Evolutionary conservation across 2,329 filamentous ascomycete species (phyloP).

Genomic region (Ceratocystis lukuohia): DNA sequence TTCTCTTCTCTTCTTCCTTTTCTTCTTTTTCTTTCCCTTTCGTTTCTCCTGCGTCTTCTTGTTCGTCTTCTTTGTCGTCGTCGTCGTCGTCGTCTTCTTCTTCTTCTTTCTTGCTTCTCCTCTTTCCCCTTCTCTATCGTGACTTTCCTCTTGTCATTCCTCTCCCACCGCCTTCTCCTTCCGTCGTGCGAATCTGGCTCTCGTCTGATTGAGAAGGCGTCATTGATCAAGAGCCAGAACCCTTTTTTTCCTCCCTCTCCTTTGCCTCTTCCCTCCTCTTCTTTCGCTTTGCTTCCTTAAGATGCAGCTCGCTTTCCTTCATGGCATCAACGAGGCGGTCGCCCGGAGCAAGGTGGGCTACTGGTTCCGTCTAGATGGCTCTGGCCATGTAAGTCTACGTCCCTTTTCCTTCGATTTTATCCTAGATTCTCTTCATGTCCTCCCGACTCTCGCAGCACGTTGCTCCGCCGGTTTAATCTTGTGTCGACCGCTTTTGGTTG

Average conservation of each 20-base stretch:
- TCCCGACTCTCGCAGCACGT: neutral
- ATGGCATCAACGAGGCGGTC: slow-evolving; percentile 42
- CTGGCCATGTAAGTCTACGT: slow-evolving; percentile 54
- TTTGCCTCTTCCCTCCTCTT: slow-evolving; percentile 19
- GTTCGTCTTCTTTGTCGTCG: neutral
- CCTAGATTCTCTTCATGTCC: neutral
- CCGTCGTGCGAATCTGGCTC: neutral
- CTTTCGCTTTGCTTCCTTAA: slow-evolving; percentile 34
- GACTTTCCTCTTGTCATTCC: slow-evolving; percentile 11
- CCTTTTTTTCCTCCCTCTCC: slow-evolving; percentile 1
- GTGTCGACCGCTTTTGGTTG: neutral
- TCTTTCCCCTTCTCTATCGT: neutral
- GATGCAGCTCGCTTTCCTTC: slow-evolving; percentile 40
- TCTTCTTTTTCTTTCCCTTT: neutral
- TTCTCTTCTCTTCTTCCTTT: neutral
- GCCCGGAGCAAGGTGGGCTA: slow-evolving; percentile 52
- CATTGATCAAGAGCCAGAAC: neutral
- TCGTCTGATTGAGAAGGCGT: neutral
- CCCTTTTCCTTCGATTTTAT: neutral
- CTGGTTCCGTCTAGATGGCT: slow-evolving; percentile 71
- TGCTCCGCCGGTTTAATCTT: neutral
- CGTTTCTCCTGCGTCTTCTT: too few relatives aligned
- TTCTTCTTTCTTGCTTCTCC: neutral
- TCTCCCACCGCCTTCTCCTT: slow-evolving; percentile 14
- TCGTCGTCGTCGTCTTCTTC: neutral